These are phyloP conservation scores for Nannochloropsis oceanica DNA, from an alignment of 108 stramenopile species.

Conservation along the genomic window DNA sequence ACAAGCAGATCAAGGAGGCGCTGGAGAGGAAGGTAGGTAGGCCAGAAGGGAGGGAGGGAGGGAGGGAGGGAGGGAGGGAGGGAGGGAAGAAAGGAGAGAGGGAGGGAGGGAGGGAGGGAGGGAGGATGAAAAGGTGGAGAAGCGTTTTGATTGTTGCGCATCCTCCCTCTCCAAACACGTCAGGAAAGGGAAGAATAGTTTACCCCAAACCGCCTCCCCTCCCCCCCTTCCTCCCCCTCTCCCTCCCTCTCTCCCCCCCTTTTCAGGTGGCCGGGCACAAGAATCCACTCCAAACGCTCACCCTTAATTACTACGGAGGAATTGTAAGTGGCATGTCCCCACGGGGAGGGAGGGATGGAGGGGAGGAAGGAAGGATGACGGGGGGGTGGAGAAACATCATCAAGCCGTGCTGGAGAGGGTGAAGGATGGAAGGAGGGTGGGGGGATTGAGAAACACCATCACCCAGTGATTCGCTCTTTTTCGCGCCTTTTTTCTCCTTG, in stretches of 20 bases:
- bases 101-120: not conserved
- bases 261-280: not conserved
- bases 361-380: not conserved
- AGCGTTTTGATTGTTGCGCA: too few species aligned
- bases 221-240: not conserved
- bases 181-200: too few species aligned
- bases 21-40: conserved; percentile 56
- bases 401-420: too few species aligned
- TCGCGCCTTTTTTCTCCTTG: not conserved
- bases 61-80: too few species aligned
- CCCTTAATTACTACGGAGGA: conserved; percentile 57
- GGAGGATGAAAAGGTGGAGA: not conserved
- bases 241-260: not conserved
- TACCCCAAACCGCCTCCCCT: too few species aligned
- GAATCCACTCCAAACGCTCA: conserved; percentile 48
- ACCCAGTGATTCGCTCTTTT: too few species aligned
- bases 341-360: conserved; percentile 14
- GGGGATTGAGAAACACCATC: too few species aligned
- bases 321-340: conserved; percentile 4
- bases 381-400: too few species aligned
- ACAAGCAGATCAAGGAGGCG: conserved; percentile 60
- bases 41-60: too few species aligned
- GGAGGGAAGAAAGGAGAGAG: not conserved
- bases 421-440: too few species aligned
- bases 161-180: too few species aligned